A percentile compares a stretch with the other conserved stretches of the same genome.
These are phyloP conservation scores for Ascochyta rabiei DNA, from an alignment of 2,329 filamentous ascomycete species.

Conservation along the genomic window DNA sequence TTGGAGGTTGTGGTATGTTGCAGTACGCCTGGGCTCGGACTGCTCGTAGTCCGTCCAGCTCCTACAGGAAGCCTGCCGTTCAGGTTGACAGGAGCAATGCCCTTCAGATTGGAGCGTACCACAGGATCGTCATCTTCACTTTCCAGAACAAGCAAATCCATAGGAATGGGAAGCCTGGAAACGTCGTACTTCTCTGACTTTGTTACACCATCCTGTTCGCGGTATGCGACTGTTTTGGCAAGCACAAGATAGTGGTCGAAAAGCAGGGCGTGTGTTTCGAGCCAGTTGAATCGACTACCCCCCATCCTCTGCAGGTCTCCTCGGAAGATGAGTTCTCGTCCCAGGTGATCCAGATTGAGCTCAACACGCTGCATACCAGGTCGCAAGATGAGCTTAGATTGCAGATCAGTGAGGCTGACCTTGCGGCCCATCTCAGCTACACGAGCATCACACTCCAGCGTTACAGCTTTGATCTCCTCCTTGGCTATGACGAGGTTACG, in stretches of 20 bases:
- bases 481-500: conserved; percentile 81
- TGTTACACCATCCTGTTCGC: conserved; percentile 71
- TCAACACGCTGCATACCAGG: conserved; percentile 84
- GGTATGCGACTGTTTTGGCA: conserved; percentile 74
- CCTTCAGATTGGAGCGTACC: conserved; percentile 75
- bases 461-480: conserved; percentile 88
- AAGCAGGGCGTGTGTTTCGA: conserved; percentile 89
- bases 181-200: conserved; percentile 89
- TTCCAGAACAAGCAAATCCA: conserved; percentile 92
- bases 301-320: conserved; percentile 90
- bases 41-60: conserved; percentile 55
- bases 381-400: conserved; percentile 80
- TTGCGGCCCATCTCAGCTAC: conserved; percentile 93
- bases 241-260: conserved; percentile 97
- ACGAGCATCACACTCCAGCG: conserved; percentile 86
- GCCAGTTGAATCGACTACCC: conserved; percentile 86
- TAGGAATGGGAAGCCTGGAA: conserved; percentile 92
- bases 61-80: conserved; percentile 51
- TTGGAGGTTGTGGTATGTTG: conserved; percentile 72
- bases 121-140: conserved; percentile 91
- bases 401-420: conserved; percentile 84
- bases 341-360: conserved; percentile 92
- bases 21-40: conserved; percentile 57
- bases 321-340: conserved; percentile 84
- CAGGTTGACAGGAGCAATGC: conserved; percentile 64